Evolutionary conservation across 2,329 filamentous ascomycete genomes (phyloP).

Genomic region (Monosporascus sp.): DNA sequence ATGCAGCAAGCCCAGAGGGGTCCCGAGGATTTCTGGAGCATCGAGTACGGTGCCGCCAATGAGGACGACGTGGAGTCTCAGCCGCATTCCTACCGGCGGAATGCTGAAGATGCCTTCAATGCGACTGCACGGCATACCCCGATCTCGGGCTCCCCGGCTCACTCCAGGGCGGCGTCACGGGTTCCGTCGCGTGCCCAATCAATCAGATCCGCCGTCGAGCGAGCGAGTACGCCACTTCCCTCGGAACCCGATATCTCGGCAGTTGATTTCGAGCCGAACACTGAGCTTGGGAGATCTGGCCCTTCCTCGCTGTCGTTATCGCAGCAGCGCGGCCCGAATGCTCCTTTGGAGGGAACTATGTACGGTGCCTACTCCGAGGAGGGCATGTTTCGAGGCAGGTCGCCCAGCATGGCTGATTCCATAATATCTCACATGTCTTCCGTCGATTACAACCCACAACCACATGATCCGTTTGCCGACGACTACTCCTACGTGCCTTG

Average conservation of each 20-base stretch:
- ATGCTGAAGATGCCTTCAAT: conserved; percentile 12
- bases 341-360: conserved; percentile 71
- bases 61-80: conserved; percentile 42
- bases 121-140: conserved; percentile 13
- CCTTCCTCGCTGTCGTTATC: conserved; percentile 48
- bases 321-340: conserved; percentile 45
- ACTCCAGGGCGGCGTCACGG: conserved; percentile 36
- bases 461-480: conserved; percentile 68
- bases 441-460: conserved; percentile 51
- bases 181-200: conserved; percentile 46
- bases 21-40: conserved; percentile 70
- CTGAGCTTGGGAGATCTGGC: conserved; percentile 48
- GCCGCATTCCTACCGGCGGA: conserved; percentile 16
- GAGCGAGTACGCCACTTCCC: conserved; percentile 26
- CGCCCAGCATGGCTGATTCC: conserved; percentile 77
- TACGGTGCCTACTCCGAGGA: conserved; percentile 65
- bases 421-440: conserved; percentile 66
- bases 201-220: conserved; percentile 34
- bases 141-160: conserved; percentile 16
- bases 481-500: conserved; percentile 92
- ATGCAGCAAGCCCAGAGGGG: conserved; percentile 45
- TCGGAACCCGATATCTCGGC: conserved; percentile 29
- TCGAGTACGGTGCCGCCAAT: conserved; percentile 66
- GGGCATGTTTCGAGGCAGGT: conserved; percentile 56
- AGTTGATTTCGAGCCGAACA: conserved; percentile 35